phyloP scores from a whole-genome alignment of 495 filamentous ascomycete genomes.

The Xylona heveae region DNA sequence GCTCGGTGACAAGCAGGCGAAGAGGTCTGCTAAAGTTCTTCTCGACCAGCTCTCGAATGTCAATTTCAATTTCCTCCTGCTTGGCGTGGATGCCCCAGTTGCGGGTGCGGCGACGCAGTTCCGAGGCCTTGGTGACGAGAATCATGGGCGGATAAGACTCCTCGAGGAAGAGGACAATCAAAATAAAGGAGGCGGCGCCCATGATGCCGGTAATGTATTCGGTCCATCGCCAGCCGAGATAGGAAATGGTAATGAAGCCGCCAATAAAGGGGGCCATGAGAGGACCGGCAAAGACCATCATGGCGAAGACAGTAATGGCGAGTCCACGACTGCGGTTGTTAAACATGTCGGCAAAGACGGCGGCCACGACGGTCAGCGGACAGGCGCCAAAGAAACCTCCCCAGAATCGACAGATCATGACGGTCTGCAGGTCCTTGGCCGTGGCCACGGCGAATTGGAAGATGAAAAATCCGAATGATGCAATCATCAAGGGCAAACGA shows the following conservation, averaged over 20 bases:
- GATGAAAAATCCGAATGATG: slow-evolving; percentile 60
- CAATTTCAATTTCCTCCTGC: slow-evolving; percentile 81
- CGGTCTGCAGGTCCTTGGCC: slow-evolving; percentile 61
- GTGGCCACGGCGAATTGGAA: slow-evolving; percentile 53
- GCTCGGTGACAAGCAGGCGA: slow-evolving; percentile 58
- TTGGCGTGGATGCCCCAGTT: slow-evolving; percentile 94
- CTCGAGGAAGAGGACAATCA: slow-evolving; percentile 50
- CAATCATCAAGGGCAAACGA: slow-evolving; percentile 43
- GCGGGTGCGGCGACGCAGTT: slow-evolving; percentile 58
- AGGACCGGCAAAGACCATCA: slow-evolving; percentile 68
- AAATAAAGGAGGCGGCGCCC: slow-evolving; percentile 47
- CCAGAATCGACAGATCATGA: slow-evolving; percentile 72
- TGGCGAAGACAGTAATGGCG: slow-evolving; percentile 64
- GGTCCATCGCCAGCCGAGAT: slow-evolving; percentile 76
- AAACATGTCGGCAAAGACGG: slow-evolving; percentile 79
- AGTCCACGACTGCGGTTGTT: slow-evolving; percentile 57
- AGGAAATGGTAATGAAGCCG: slow-evolving; percentile 50
- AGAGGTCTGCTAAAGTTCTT: slow-evolving; percentile 76
- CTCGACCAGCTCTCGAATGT: slow-evolving; percentile 51
- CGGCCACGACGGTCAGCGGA: slow-evolving; percentile 66
- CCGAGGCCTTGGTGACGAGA: slow-evolving; percentile 51
- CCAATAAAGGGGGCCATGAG: slow-evolving; percentile 67
- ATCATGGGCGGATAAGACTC: slow-evolving; percentile 77
- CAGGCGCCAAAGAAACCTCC: slow-evolving; percentile 52
- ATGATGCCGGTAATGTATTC: slow-evolving; percentile 53